These are phyloP conservation scores for Coemansia sp. DNA, from an alignment of 192 early-diverging fungal genomes.

Conservation along the genomic window DNA sequence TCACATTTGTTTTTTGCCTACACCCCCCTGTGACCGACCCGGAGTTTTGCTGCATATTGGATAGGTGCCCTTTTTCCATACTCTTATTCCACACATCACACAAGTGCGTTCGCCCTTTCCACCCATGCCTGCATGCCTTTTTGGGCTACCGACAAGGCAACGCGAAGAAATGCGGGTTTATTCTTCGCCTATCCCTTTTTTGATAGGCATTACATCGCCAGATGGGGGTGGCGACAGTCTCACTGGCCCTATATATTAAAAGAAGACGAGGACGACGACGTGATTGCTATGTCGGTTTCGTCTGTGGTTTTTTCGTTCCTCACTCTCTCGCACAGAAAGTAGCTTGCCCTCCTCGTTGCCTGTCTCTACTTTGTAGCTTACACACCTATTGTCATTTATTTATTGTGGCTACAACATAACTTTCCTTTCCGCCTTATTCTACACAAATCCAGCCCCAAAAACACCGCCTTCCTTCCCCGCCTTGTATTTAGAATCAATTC, in stretches of 20 bases:
- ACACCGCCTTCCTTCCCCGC: background rate
- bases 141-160: conserved; percentile 3
- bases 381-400: background rate
- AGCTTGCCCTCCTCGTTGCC: no score
- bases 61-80: background rate
- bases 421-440: no score
- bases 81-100: background rate
- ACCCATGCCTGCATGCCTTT: background rate
- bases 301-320: background rate
- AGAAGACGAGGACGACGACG: background rate
- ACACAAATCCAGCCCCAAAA: no score
- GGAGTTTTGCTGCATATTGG: background rate
- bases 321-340: background rate
- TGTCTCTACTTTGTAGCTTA: background rate
- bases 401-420: no score
- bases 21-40: background rate
- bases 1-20: background rate
- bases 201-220: no score
- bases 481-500: background rate
- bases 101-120: background rate
- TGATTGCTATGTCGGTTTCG: background rate
- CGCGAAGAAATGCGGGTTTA: background rate
- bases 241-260: background rate
- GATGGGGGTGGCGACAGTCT: background rate
- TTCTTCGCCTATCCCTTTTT: background rate